Percentiles rank a stretch among this genome's conserved stretches.
phyloP scores from a whole-genome alignment of 306 rosid genomes.

The Sicyos edulis region DNA sequence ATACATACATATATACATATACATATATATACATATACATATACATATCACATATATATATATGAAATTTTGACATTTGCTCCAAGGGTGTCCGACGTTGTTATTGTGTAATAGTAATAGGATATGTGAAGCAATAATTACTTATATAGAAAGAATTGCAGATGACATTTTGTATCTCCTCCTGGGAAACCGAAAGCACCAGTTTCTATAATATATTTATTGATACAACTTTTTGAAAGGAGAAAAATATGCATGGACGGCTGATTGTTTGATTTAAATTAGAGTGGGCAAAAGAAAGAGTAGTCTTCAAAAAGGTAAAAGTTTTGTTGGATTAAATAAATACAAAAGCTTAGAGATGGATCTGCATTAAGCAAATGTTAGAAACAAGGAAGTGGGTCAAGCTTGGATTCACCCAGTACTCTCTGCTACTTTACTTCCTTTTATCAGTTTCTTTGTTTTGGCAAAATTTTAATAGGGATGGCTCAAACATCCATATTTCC shows the following conservation, averaged over 20 bases:
- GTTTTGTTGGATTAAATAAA: neutral
- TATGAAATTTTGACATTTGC: neutral
- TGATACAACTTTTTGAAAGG: neutral
- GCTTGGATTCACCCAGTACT: neutral
- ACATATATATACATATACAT: neutral
- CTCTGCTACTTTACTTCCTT: too few relatives aligned
- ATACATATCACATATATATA: neutral
- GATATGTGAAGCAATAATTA: neutral
- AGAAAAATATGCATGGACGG: slow-evolving; percentile 5
- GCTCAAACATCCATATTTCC: neutral
- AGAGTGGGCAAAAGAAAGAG: neutral
- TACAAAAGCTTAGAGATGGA: neutral
- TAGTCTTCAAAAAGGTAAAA: too few relatives aligned
- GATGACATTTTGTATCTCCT: neutral
- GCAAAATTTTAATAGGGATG: neutral
- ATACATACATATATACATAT: too few relatives aligned
- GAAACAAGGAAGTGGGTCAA: too few relatives aligned
- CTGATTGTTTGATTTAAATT: neutral
- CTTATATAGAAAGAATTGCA: neutral
- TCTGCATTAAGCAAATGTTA: too few relatives aligned
- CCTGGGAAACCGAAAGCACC: too few relatives aligned
- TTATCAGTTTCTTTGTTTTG: too few relatives aligned
- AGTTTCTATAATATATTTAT: neutral
- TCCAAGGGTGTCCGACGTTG: neutral
- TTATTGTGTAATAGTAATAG: neutral